Percentiles rank a stretch among this genome's conserved stretches.
These are phyloP conservation scores for Elasticomyces elasticus DNA, from an alignment of 495 filamentous ascomycete species.

Conservation along the genomic window DNA sequence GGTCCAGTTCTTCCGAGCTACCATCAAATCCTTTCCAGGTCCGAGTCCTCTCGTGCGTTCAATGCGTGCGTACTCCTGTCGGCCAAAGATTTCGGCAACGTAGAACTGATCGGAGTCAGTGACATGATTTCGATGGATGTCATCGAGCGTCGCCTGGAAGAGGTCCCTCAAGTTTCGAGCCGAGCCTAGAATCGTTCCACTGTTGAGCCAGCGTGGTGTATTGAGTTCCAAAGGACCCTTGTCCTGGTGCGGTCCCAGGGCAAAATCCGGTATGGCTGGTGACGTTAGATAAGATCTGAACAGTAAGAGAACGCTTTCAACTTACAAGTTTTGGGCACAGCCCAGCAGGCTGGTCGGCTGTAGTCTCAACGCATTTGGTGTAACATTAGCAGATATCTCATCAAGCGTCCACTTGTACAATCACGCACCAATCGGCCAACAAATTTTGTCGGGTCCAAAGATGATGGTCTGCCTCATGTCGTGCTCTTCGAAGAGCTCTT, in stretches of 20 bases:
- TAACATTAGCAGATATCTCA: too few relatives aligned
- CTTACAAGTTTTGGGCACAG: slow-evolving; percentile 49
- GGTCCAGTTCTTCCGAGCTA: background rate
- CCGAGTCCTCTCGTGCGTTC: slow-evolving; percentile 1
- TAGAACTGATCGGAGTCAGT: slow-evolving; percentile 25
- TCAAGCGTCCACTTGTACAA: too few relatives aligned
- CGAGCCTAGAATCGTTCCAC: slow-evolving; percentile 29
- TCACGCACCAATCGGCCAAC: slow-evolving; percentile 42
- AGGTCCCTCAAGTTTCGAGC: slow-evolving; percentile 22
- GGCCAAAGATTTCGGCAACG: slow-evolving; percentile 26
- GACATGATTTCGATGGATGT: slow-evolving; percentile 17
- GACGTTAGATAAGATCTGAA: too few relatives aligned
- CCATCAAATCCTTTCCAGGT: background rate
- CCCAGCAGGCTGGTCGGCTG: slow-evolving; percentile 42
- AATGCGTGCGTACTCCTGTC: slow-evolving; percentile 28
- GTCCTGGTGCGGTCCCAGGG: slow-evolving; percentile 49
- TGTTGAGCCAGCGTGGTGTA: slow-evolving; percentile 37
- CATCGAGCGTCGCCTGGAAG: slow-evolving; percentile 21
- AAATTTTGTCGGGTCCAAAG: slow-evolving; percentile 52
- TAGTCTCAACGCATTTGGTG: too few relatives aligned
- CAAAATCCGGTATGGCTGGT: slow-evolving; percentile 45
- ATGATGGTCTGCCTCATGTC: slow-evolving; percentile 43
- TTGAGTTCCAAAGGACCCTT: slow-evolving; percentile 34
- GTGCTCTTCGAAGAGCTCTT: slow-evolving; percentile 17
- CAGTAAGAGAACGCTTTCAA: too few relatives aligned